Conservation (phyloP, 345 rosid genomes). For the Diplotaxis tenuifolia region DNA sequence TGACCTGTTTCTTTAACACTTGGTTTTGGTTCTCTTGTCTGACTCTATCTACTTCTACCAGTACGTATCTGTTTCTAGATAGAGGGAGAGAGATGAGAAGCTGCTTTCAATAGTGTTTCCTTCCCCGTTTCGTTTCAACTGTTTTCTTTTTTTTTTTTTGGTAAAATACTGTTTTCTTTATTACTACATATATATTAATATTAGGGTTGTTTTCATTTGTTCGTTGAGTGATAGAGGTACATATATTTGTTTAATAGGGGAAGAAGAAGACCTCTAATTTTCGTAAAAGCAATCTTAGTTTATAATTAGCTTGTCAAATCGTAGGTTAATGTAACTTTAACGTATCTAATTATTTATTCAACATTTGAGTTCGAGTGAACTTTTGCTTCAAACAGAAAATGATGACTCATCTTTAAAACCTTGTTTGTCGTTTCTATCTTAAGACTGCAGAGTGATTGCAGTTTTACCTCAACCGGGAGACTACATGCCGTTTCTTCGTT, state of each 20-base stretch:
- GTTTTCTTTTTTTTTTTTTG: too few species aligned
- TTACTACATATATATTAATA: not conserved
- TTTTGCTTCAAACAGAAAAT: slow-evolving; percentile 1
- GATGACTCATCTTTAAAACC: slow-evolving; percentile 1
- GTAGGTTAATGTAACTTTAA: slow-evolving; percentile 8
- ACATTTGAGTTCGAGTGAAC: slow-evolving; percentile 6
- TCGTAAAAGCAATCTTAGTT: slow-evolving; percentile 23
- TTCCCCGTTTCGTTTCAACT: slow-evolving; percentile 19
- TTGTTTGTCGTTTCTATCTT: slow-evolving; percentile 11
- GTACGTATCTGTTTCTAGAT: not conserved
- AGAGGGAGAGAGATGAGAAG: slow-evolving; percentile 42
- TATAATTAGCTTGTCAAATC: slow-evolving; percentile 12
- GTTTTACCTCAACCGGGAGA: not conserved
- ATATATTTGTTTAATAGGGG: not conserved
- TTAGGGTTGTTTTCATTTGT: slow-evolving; percentile 21
- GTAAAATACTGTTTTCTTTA: not conserved
- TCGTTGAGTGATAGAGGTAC: slow-evolving; percentile 11
- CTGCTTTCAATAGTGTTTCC: slow-evolving; percentile 48
- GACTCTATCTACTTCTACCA: slow-evolving; percentile 15
- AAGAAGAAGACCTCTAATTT: not conserved
- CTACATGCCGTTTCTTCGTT: slow-evolving; percentile 24
- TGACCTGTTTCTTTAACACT: slow-evolving; percentile 23
- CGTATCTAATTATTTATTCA: slow-evolving; percentile 19
- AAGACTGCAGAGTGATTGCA: slow-evolving; percentile 8
- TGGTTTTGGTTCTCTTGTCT: slow-evolving; percentile 28